Evolutionary conservation across 2,329 filamentous ascomycete species (phyloP).

Genomic region (Exserohilum rostratum): DNA sequence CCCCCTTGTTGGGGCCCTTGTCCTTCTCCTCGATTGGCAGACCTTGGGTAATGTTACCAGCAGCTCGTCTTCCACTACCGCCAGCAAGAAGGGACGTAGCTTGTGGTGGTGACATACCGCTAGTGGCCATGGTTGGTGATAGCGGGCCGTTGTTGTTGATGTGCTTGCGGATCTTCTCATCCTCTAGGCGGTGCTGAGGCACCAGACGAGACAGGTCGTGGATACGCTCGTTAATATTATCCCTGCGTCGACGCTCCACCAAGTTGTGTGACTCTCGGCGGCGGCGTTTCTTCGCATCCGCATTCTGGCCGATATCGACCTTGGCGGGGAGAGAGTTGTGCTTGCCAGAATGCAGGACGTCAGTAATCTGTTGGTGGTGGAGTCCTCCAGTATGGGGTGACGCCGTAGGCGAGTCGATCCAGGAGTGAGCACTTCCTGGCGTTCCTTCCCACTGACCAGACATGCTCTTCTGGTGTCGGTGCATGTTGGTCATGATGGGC

Average conservation of each 20-base stretch:
- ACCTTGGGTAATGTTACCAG: constrained; percentile 87
- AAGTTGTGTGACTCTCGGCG: constrained; percentile 94
- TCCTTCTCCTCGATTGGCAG: constrained; percentile 96
- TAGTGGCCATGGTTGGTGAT: constrained; percentile 77
- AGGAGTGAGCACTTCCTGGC: constrained; percentile 81
- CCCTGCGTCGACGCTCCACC: constrained; percentile 89
- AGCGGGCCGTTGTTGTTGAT: constrained; percentile 90
- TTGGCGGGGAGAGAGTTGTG: constrained; percentile 90
- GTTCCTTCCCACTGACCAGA: constrained; percentile 92
- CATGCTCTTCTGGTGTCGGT: constrained; percentile 77
- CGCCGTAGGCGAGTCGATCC: constrained; percentile 85
- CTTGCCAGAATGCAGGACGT: constrained; percentile 82
- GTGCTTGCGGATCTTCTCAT: constrained; percentile 95
- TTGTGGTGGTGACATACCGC: constrained; percentile 71
- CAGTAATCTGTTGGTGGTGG: constrained; percentile 78
- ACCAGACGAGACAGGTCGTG: constrained; percentile 95
- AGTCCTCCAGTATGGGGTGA: constrained; percentile 75
- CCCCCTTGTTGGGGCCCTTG: constrained; percentile 97
- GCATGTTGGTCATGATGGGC: constrained; percentile 73
- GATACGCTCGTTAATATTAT: constrained; percentile 99
- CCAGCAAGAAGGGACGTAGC: constrained; percentile 89
- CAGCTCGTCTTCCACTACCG: constrained; percentile 79
- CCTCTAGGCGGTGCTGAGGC: constrained; percentile 88
- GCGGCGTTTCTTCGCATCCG: constrained; percentile 91
- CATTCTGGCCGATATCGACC: constrained; percentile 72